Evolutionary conservation across 2,329 filamentous ascomycete species (phyloP).

Genomic region (Chaetomium strumarium): DNA sequence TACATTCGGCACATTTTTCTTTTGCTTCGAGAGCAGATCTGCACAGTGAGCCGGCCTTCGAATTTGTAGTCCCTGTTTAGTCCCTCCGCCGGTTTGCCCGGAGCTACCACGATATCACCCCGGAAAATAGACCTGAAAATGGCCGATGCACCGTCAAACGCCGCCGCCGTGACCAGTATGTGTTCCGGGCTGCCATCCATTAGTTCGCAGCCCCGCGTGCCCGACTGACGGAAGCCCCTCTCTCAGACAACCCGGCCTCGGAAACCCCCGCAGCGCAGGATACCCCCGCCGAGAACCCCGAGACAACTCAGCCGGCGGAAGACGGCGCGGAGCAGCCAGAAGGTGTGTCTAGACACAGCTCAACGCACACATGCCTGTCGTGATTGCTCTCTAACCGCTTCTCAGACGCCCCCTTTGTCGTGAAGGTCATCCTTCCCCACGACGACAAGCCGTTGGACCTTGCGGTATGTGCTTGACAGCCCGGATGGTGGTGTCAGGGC

Average conservation of each 20-base stretch:
- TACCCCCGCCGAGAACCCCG: constrained; percentile 13
- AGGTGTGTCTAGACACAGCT: constrained; percentile 24
- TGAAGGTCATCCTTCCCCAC: constrained; percentile 78
- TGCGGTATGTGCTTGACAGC: constrained; percentile 55
- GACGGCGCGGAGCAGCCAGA: constrained; percentile 30
- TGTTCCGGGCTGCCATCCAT: background rate
- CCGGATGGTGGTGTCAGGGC: background rate
- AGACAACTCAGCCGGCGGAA: constrained; percentile 20
- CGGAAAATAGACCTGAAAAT: constrained; percentile 8
- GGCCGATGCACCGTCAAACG: constrained; percentile 16
- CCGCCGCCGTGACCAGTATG: constrained; percentile 21
- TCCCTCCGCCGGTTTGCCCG: constrained; percentile 2
- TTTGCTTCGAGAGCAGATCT: constrained; percentile 14
- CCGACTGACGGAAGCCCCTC: constrained; percentile 11
- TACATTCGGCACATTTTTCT: constrained; percentile 7
- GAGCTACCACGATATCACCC: constrained; percentile 7
- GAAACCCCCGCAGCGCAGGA: constrained; percentile 17
- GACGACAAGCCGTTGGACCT: constrained; percentile 69
- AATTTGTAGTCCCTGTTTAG: constrained; percentile 11
- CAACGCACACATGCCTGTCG: background rate
- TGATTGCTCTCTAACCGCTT: background rate
- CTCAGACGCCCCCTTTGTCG: constrained; percentile 46
- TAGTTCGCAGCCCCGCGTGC: background rate
- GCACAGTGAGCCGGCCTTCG: constrained; percentile 6
- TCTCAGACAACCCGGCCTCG: constrained; percentile 18